Evolutionary conservation across 1,139 yeast genomes (phyloP).

Genomic region (Hyphopichia pseudoburtonii): DNA sequence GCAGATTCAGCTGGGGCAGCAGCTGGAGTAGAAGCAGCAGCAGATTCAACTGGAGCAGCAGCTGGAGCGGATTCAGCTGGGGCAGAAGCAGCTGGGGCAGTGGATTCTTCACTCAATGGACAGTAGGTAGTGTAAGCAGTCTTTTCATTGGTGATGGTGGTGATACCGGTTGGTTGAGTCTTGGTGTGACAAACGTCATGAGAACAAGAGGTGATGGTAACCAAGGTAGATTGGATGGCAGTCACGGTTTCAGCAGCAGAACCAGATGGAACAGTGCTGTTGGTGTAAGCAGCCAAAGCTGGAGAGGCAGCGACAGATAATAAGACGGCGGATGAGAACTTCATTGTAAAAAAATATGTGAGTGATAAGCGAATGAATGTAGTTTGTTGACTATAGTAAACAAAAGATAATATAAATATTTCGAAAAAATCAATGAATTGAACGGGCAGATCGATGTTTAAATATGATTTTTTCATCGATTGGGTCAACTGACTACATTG

Average conservation of each 20-base stretch:
- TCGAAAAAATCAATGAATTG: no score
- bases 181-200: constrained; percentile 26
- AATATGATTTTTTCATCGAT: no score
- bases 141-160: constrained; percentile 22
- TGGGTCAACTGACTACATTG: no score
- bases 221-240: constrained; percentile 25
- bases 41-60: constrained; percentile 8
- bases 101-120: constrained; percentile 16
- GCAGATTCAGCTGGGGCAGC: constrained; percentile 10
- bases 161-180: constrained; percentile 25
- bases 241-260: constrained; percentile 31
- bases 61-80: constrained; percentile 10
- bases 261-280: constrained; percentile 25
- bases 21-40: constrained; percentile 11
- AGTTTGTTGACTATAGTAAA: no score
- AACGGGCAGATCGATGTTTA: no score
- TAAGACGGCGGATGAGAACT: constrained; percentile 24
- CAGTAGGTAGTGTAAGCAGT: constrained; percentile 26
- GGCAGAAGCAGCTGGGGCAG: constrained; percentile 7
- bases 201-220: constrained; percentile 36
- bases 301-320: constrained; percentile 22
- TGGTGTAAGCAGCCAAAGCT: constrained; percentile 22
- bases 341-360: constrained; percentile 16
- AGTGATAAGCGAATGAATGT: constrained; percentile 24
- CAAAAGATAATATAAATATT: no score